phyloP scores from a whole-genome alignment of 345 rosid genomes.

The Jatropha curcas region DNA sequence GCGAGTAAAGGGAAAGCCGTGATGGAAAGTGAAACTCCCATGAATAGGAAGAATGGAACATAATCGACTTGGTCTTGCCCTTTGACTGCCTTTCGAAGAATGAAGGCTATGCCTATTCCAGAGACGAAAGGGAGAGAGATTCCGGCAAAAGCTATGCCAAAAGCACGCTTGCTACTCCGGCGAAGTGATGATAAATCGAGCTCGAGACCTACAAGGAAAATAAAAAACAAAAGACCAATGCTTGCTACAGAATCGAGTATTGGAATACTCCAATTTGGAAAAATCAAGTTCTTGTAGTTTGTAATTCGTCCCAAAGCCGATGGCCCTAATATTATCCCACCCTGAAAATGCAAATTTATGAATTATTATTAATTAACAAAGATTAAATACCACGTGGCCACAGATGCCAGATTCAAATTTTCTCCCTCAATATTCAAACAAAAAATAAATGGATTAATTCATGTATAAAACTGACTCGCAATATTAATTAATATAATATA shows the following conservation, averaged over 20 bases:
- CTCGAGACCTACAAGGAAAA: slow-evolving; percentile 88
- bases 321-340: slow-evolving; percentile 83
- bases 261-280: slow-evolving; percentile 74
- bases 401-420: too few species aligned
- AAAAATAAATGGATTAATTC: too few species aligned
- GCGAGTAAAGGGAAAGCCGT: slow-evolving; percentile 95
- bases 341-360: slow-evolving; percentile 38
- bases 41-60: slow-evolving; percentile 67
- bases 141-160: slow-evolving; percentile 73
- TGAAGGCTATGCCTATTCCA: slow-evolving; percentile 63
- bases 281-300: slow-evolving; percentile 44
- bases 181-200: slow-evolving; percentile 67
- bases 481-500: too few species aligned
- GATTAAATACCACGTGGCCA: too few species aligned
- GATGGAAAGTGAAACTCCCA: slow-evolving; percentile 94
- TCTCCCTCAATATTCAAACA: too few species aligned
- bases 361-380: neutral
- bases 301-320: slow-evolving; percentile 70
- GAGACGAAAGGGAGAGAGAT: slow-evolving; percentile 66
- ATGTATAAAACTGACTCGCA: too few species aligned
- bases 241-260: slow-evolving; percentile 76
- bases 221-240: slow-evolving; percentile 84
- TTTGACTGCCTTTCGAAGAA: slow-evolving; percentile 48
- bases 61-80: slow-evolving; percentile 57
- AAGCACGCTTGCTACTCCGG: slow-evolving; percentile 63